Conservation (phyloP, 2,329 filamentous ascomycete species). For the Sporothrix sp. region DNA sequence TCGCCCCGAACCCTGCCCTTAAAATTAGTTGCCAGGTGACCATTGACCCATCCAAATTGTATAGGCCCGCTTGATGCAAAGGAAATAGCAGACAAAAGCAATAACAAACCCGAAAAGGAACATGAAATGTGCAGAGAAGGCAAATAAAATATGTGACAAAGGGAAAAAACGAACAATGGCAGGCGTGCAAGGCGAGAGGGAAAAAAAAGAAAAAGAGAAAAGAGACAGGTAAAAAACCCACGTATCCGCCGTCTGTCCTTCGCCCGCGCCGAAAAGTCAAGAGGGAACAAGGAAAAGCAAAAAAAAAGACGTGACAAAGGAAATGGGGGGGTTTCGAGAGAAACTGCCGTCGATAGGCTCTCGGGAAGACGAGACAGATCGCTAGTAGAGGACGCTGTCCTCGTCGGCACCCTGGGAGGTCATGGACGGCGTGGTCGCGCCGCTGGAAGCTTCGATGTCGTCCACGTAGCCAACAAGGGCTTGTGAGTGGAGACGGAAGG, state of each 20-base stretch:
- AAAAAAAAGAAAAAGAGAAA: constrained; percentile 1
- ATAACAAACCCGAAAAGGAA: neutral
- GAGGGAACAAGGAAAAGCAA: constrained; percentile 18
- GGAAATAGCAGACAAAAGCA: constrained; percentile 11
- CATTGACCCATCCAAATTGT: constrained; percentile 23
- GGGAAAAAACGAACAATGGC: constrained; percentile 9
- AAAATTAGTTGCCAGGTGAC: constrained; percentile 37
- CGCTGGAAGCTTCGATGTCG: constrained; percentile 60
- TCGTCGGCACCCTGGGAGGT: constrained; percentile 61
- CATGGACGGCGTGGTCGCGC: constrained; percentile 61
- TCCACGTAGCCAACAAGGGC: constrained; percentile 92
- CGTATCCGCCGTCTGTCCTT: constrained; percentile 12
- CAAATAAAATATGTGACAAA: constrained; percentile 18
- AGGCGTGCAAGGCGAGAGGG: too few species aligned
- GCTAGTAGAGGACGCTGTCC: constrained; percentile 56
- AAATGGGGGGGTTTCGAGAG: too few species aligned
- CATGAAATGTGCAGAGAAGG: constrained; percentile 14
- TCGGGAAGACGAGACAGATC: too few species aligned
- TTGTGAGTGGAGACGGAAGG: constrained; percentile 93
- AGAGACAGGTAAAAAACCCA: neutral
- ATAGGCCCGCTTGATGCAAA: constrained; percentile 20
- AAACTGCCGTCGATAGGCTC: too few species aligned
- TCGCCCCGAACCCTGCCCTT: constrained; percentile 28
- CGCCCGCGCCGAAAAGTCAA: constrained; percentile 15
- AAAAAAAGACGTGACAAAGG: constrained; percentile 27